Evolutionary conservation across 768 basidiomycete genomes (phyloP).

Genomic region (Boletus tomentosulus): DNA sequence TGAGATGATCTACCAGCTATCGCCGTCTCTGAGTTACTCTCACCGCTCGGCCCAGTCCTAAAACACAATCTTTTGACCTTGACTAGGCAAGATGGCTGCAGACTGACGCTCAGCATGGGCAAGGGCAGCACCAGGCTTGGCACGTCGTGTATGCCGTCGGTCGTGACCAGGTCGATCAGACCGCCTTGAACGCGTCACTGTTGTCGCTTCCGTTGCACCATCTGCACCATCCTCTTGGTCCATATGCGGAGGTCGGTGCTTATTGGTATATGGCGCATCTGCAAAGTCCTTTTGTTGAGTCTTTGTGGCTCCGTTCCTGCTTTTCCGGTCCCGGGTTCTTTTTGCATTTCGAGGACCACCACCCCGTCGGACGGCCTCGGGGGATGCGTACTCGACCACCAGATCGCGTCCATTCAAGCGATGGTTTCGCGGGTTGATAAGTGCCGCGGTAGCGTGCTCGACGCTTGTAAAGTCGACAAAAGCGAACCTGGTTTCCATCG

Average conservation of each 20-base stretch:
- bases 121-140: constrained; percentile 76
- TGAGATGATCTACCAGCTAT: not conserved
- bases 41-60: constrained; percentile 25
- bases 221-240: constrained; percentile 7
- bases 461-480: constrained; percentile 86
- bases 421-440: constrained; percentile 84
- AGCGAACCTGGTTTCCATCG: constrained; percentile 59
- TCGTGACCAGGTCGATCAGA: constrained; percentile 11
- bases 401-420: constrained; percentile 79
- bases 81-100: constrained; percentile 60
- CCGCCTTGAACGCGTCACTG: constrained; percentile 2
- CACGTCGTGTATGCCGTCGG: constrained; percentile 35
- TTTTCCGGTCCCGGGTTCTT: constrained; percentile 21
- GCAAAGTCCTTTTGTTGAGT: constrained; percentile 1
- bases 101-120: constrained; percentile 74
- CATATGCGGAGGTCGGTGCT: constrained; percentile 1
- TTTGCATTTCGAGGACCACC: constrained; percentile 32
- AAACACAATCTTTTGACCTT: constrained; percentile 73
- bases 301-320: constrained; percentile 2
- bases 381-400: constrained; percentile 84
- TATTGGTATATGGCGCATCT: not conserved
- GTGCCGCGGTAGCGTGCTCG: constrained; percentile 75
- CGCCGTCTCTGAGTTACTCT: too few relatives aligned
- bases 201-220: not conserved
- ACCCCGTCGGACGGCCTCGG: constrained; percentile 86